These are phyloP conservation scores for Pedinophyceae sp. DNA, from an alignment of 139 green algal species.

Conservation along the genomic window DNA sequence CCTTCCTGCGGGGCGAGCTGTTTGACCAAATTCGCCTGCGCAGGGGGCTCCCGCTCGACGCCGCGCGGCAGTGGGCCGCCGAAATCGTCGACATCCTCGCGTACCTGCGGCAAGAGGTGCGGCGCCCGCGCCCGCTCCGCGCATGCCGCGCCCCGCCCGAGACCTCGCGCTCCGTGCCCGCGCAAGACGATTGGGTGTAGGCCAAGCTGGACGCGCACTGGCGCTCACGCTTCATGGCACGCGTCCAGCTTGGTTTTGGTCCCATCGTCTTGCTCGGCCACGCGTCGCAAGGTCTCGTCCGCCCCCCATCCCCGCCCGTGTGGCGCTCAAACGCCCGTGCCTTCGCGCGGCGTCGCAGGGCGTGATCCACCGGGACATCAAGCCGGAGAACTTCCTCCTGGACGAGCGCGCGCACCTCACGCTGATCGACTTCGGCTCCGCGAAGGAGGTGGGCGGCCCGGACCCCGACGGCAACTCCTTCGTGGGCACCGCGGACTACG, in stretches of 20 bases:
- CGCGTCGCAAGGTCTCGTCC: no score
- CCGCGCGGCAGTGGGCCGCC: constrained; percentile 19
- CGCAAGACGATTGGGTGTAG: constrained; percentile 11
- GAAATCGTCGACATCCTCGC: constrained; percentile 16
- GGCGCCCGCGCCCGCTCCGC: background rate
- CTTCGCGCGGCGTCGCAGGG: background rate
- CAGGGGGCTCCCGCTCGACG: constrained; percentile 1
- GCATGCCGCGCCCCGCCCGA: background rate
- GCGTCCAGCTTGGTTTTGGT: constrained; percentile 13
- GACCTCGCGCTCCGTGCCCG: background rate
- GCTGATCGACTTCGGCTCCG: constrained; percentile 16
- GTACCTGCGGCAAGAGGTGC: no score
- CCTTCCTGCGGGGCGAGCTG: constrained; percentile 15
- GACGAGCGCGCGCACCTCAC: constrained; percentile 15
- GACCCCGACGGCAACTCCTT: no score
- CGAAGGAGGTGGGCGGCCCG: background rate
- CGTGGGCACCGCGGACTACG: constrained; percentile 25
- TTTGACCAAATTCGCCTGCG: constrained; percentile 14
- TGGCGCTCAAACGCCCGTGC: no score
- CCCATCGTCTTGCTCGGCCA: background rate
- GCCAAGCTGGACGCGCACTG: constrained; percentile 15
- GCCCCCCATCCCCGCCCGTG: background rate
- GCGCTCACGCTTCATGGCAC: no score
- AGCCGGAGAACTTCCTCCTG: constrained; percentile 26
- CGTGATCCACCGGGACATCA: constrained; percentile 7